Conservation (phyloP, 495 filamentous ascomycete species). For the Pyrenopolyporus hunteri region DNA sequence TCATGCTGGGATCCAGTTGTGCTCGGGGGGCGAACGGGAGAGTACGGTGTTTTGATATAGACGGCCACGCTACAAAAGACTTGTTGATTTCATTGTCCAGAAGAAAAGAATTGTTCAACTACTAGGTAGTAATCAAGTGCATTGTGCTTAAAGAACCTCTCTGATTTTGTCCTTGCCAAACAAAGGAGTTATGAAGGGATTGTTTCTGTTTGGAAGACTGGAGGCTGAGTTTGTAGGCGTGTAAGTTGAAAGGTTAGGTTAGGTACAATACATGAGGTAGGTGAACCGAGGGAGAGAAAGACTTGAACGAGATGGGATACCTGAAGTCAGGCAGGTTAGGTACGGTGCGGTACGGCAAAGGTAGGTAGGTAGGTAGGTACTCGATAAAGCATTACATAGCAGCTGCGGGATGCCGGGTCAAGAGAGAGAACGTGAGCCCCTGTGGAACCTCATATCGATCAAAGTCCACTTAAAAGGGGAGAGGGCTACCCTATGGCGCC, state of each 20-base stretch:
- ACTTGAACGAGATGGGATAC: too few species aligned
- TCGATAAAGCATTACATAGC: too few species aligned
- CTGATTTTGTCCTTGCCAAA: constrained; percentile 4
- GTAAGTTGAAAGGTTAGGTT: too few species aligned
- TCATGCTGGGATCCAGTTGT: constrained; percentile 6
- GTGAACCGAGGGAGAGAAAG: too few species aligned
- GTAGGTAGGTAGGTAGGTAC: too few species aligned
- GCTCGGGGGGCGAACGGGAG: not conserved
- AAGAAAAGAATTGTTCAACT: constrained; percentile 25
- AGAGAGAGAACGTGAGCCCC: constrained; percentile 17
- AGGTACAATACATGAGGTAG: not conserved
- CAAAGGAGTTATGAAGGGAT: constrained; percentile 15
- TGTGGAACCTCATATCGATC: constrained; percentile 22
- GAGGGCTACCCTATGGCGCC: constrained; percentile 2
- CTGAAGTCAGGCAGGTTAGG: too few species aligned
- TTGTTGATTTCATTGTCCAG: constrained; percentile 14
- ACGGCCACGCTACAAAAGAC: constrained; percentile 11
- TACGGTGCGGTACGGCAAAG: too few species aligned
- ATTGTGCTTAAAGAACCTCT: constrained; percentile 13
- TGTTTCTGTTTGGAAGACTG: constrained; percentile 17
- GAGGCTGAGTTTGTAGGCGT: not conserved
- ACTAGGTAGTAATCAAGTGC: constrained; percentile 2
- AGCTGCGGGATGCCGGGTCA: too few species aligned
- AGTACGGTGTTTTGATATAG: constrained; percentile 2
- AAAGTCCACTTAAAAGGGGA: constrained; percentile 15